A percentile compares a stretch with the other conserved stretches of the same genome.
phyloP scores from a whole-genome alignment of 306 rosid genomes.

The Trichosanthes cucumerina region DNA sequence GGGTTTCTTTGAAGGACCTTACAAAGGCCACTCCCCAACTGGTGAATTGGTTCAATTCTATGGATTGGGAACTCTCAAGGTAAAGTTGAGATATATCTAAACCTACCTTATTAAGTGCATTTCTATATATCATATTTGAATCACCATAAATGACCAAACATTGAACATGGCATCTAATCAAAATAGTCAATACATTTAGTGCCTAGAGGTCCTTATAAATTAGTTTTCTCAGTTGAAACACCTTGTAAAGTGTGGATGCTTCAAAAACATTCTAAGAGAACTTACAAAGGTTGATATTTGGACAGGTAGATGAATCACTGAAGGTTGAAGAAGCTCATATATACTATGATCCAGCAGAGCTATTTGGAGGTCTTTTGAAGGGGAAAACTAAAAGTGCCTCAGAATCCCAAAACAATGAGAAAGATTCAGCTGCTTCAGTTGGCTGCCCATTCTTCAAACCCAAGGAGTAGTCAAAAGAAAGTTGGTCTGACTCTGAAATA shows the following conservation, averaged over 20 bases:
- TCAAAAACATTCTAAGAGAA: not conserved
- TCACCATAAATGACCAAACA: not conserved
- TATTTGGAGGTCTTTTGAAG: conserved; percentile 51
- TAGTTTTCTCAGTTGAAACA: not conserved
- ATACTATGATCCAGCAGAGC: conserved; percentile 65
- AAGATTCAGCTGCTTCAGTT: not conserved
- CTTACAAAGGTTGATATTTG: not conserved
- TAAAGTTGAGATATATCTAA: not conserved
- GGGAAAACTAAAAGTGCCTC: conserved; percentile 1
- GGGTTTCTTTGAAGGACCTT: conserved; percentile 83
- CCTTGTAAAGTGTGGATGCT: not conserved
- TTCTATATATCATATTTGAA: not conserved
- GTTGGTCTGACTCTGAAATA: not conserved
- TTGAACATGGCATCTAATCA: not conserved
- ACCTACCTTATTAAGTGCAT: too few species aligned
- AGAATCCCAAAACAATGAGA: not conserved
- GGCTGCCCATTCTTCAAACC: conserved; percentile 21
- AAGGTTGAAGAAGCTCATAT: conserved; percentile 58
- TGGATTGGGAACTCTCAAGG: conserved; percentile 64
- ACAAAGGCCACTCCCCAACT: conserved; percentile 46
- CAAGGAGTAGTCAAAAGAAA: not conserved
- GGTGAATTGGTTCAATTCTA: conserved; percentile 45
- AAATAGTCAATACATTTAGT: not conserved
- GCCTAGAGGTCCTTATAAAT: not conserved
- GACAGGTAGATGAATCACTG: conserved; percentile 49